Conservation (phyloP, 2,329 filamentous ascomycete species). For the Alternaria triticimaculans region DNA sequence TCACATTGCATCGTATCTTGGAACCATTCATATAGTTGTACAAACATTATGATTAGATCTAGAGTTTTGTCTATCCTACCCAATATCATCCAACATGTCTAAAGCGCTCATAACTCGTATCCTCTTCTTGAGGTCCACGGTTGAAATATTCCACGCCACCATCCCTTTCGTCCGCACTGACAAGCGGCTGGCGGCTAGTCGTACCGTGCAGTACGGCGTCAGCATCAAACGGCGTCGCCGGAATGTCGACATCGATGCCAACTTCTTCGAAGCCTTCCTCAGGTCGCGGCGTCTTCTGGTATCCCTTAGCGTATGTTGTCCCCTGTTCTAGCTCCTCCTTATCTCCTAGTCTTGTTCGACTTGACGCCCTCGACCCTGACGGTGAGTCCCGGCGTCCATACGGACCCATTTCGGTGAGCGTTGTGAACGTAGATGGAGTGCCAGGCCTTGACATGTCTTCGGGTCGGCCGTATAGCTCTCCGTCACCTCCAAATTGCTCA, state of each 20-base stretch:
- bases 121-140: constrained; percentile 9
- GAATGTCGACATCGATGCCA: constrained; percentile 28
- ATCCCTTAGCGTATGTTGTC: constrained; percentile 35
- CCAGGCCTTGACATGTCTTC: constrained; percentile 58
- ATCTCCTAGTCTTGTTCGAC: constrained; percentile 27
- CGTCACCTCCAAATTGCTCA: constrained; percentile 78
- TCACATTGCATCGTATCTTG: not conserved
- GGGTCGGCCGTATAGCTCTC: constrained; percentile 63
- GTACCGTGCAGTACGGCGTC: constrained; percentile 28
- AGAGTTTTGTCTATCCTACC: not conserved
- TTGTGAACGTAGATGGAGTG: constrained; percentile 40
- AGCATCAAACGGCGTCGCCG: constrained; percentile 28
- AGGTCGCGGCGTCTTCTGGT: constrained; percentile 26
- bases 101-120: constrained; percentile 28
- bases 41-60: not conserved
- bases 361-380: constrained; percentile 26
- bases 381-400: constrained; percentile 17
- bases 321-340: constrained; percentile 27
- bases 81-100: constrained; percentile 8
- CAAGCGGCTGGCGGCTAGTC: constrained; percentile 25
- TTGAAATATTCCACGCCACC: constrained; percentile 15
- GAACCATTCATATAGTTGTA: not conserved
- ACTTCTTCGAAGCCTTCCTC: constrained; percentile 26
- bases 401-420: constrained; percentile 28
- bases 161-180: constrained; percentile 10